Base-by-base conservation (phyloP, 139 green algal species). In the Chlamydomonas sphaeroides region DNA sequence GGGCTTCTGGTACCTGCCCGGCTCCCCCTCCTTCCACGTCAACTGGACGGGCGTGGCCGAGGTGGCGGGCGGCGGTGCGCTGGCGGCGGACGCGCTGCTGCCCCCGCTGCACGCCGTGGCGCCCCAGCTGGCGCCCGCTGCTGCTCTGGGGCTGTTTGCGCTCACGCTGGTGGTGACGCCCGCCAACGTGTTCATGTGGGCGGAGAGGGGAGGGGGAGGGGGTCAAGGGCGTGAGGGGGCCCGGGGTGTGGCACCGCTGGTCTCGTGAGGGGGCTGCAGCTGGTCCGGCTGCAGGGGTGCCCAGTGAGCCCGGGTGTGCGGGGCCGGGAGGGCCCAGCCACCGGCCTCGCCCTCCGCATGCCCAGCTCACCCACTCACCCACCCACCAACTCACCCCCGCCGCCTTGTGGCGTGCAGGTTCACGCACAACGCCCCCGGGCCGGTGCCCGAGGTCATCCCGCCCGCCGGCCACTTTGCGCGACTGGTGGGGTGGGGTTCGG, bases 1-100 rank as follows among this genome's bases (percentile, higher is more conserved):
- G 56, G 56, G 56, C 56, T 68, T n/a, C 51, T 67, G 48, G 62
- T 67, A 82, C 78, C 78, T 92, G 14, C 86, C 86, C 0, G 89
- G 86, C 10, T 86, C 81, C 6, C 79, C 69, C n/a, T 65, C 39
- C 20, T 92, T 90, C 48, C 89, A 90, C 65, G 89, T 90, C 41
- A 66, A 86, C 7, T 92, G 86, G 89, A 90, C 84, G 17, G 79
- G 89, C 45, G 87, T 89, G 2, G 87, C 85, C 3, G 89, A 93
- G 73, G 76, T 93, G 8, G 21, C 84, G 25, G 89, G 89, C 41
- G 89, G 87, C n/a, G 56, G 84, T 6, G 89, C 85, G 15, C 57
- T 91, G 35, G 76, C 78, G 23, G 65, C 80, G n/a, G 51, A 70
- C 21, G 23, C 30, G 3, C 45, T 86, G 49, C 51, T 57, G 10